These are phyloP conservation scores for Phytophthora pini DNA, from an alignment of 352 stramenopile genomes.

Conservation along the genomic window DNA sequence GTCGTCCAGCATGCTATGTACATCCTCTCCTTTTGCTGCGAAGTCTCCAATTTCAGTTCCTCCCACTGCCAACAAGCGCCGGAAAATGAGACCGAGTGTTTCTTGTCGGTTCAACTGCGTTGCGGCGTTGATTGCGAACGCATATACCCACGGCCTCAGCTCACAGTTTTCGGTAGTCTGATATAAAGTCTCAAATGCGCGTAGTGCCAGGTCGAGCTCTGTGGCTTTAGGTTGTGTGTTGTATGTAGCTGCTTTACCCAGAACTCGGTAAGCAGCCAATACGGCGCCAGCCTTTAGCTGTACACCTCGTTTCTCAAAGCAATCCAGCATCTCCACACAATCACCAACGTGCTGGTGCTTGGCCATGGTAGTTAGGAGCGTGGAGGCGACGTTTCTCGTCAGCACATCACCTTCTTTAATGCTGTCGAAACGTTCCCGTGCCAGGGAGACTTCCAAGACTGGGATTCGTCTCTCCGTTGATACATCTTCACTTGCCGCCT, in stretches of 20 bases:
- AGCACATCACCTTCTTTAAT: neutral
- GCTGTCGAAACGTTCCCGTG: neutral
- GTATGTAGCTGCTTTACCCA: conserved; percentile 42
- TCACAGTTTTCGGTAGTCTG: conserved; percentile 53
- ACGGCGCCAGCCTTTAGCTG: conserved; percentile 1
- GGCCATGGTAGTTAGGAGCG: conserved; percentile 1
- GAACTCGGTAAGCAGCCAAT: conserved; percentile 1
- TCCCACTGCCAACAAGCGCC: conserved; percentile 1
- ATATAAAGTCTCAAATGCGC: conserved; percentile 75
- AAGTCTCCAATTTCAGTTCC: neutral
- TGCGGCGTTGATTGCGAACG: conserved; percentile 64
- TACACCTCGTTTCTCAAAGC: conserved; percentile 11
- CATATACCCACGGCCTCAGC: conserved; percentile 73
- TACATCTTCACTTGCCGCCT: too few species aligned
- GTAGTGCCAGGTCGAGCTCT: conserved; percentile 57
- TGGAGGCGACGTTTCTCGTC: neutral
- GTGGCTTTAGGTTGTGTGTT: neutral
- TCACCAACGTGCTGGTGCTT: conserved; percentile 8
- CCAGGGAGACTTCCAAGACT: neutral
- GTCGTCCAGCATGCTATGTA: conserved; percentile 7
- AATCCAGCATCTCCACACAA: conserved; percentile 14
- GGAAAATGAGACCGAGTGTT: conserved; percentile 54
- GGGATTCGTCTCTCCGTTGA: too few species aligned
- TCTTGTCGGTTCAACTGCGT: conserved; percentile 68
- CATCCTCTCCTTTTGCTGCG: neutral